Evolutionary conservation across 1,284 basidiomycete genomes (phyloP), one percentile per base, ranked within the genome.

Genomic region (Cerioporus squamosus): DNA sequence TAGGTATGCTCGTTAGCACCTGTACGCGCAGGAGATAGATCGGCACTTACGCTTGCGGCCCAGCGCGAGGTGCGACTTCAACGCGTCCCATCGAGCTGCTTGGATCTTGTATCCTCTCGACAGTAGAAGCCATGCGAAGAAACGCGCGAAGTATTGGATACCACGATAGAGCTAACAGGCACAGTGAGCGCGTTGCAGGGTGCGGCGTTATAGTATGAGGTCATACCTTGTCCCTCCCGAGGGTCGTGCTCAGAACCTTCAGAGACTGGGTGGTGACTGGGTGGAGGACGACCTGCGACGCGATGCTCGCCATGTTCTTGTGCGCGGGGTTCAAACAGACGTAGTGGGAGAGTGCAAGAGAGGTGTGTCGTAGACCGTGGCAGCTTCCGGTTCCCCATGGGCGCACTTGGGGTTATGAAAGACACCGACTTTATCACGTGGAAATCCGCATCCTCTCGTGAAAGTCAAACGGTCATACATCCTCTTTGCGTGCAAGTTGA

Each of bases 111-210:
- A 71, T 1, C 89, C 91, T 43, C 83, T 80, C 2, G 79, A 79
- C 45, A 89, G 71, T 24, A 91, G 77, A 69, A 86, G 87, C 93
- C 93, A 99, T 0, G 95, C 90, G 61, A 95, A 84, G 74, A 98
- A 90, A 23, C 97, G 89, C 47, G 97, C 83, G 64, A 94, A 88
- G 77, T 96, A 98, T 78, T 99, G 97, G 59, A 96, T 76, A 26
- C 94, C 85, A 67, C 97, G 90, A 77, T 98, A 97, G 39, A 88
- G 80, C 94, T 96, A 58, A 55, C 58, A 36, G 22, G 39, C 33
- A 20, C 14, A 42, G 17, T 51, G 20, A 57, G 44, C 15, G 39
- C 15, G 46, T 31, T 22, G 50, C 17, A 63, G 12, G 51, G 50
- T 31, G 26, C 39, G 24, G n/a, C 42, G 43, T 18, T 8, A 54